phyloP scores from a whole-genome alignment of 768 basidiomycete species.

The Lentinus brumalis region DNA sequence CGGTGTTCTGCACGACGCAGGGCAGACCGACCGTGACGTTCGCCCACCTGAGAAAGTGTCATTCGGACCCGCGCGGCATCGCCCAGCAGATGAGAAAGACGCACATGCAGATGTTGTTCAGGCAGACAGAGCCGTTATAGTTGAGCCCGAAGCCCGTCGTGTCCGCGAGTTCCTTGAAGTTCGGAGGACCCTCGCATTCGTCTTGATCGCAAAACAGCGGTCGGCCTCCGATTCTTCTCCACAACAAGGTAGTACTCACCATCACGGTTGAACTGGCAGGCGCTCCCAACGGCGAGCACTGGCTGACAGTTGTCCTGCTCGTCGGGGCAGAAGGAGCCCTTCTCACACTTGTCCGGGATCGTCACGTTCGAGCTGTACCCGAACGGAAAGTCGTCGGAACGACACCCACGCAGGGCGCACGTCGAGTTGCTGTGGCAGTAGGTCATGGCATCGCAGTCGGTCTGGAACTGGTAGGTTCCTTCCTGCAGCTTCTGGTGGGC shows the following conservation, averaged over 20 bases:
- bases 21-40: slow-evolving; percentile 65
- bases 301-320: slow-evolving; percentile 72
- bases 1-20: slow-evolving; percentile 78
- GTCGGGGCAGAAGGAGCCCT: slow-evolving; percentile 79
- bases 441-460: slow-evolving; percentile 71
- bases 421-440: slow-evolving; percentile 58
- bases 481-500: slow-evolving; percentile 67
- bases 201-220: slow-evolving; percentile 46
- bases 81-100: slow-evolving; percentile 27
- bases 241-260: slow-evolving; percentile 45
- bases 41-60: slow-evolving; percentile 58
- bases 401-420: slow-evolving; percentile 69
- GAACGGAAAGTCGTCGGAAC: slow-evolving; percentile 77
- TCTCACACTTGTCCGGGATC: slow-evolving; percentile 62
- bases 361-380: slow-evolving; percentile 50
- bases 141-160: slow-evolving; percentile 67
- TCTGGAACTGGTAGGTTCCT: slow-evolving; percentile 79
- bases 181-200: slow-evolving; percentile 71
- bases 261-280: slow-evolving; percentile 87
- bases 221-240: neutral
- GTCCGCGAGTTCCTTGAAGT: slow-evolving; percentile 65
- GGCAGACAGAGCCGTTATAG: slow-evolving; percentile 80
- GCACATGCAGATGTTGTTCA: slow-evolving; percentile 83
- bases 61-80: neutral
- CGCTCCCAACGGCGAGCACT: slow-evolving; percentile 58